These are phyloP conservation scores for Leccinum broughii DNA, from an alignment of 768 basidiomycete genomes.

Conservation along the genomic window DNA sequence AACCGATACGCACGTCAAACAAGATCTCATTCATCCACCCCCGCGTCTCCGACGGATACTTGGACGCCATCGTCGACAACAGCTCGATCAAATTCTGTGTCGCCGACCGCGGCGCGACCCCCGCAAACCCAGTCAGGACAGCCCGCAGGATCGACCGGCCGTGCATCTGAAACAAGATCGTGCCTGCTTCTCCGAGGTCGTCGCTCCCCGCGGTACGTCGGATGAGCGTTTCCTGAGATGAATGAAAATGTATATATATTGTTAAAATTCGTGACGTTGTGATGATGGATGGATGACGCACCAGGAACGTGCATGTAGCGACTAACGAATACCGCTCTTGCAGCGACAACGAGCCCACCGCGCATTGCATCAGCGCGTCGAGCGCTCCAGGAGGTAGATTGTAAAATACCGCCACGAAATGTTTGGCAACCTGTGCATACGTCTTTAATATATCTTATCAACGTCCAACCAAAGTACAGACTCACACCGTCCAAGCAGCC, in stretches of 20 bases:
- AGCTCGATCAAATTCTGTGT: conserved; percentile 85
- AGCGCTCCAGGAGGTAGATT: conserved; percentile 62
- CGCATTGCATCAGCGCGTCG: conserved; percentile 68
- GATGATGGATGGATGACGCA: conserved; percentile 39
- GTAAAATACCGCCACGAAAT: conserved; percentile 62
- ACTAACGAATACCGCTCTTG: conserved; percentile 88
- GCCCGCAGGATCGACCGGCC: conserved; percentile 74
- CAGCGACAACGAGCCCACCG: conserved; percentile 62
- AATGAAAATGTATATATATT: not conserved
- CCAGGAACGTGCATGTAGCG: conserved; percentile 79
- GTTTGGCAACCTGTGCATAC: conserved; percentile 44
- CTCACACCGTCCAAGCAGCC: conserved; percentile 74
- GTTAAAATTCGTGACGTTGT: not conserved
- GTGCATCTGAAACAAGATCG: conserved; percentile 50
- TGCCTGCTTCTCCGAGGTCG: conserved; percentile 55
- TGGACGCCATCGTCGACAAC: conserved; percentile 62
- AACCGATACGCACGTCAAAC: conserved; percentile 28
- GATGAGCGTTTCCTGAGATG: conserved; percentile 60
- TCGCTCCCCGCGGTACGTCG: conserved; percentile 63
- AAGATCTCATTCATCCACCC: conserved; percentile 77
- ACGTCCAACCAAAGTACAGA: conserved; percentile 10
- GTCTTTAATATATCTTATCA: not conserved
- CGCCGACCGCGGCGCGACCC: conserved; percentile 79
- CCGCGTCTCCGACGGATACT: conserved; percentile 53
- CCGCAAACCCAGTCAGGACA: conserved; percentile 77